A percentile compares a stretch with the other conserved stretches of the same genome.
Evolutionary conservation across 2,329 filamentous ascomycete genomes (phyloP).

Genomic region (Curvularia eragrostidis): DNA sequence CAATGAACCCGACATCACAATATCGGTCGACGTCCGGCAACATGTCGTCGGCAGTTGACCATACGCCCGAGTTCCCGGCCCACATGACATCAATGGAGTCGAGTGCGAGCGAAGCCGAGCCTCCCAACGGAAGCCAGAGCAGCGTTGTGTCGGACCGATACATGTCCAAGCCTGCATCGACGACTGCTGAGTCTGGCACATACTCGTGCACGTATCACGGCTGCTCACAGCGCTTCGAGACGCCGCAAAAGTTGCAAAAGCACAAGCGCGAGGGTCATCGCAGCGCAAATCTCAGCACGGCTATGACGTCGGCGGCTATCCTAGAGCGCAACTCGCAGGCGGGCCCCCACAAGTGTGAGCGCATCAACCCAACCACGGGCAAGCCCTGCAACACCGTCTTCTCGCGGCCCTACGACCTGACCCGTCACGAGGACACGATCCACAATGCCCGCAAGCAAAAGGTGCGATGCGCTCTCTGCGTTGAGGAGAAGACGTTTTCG

Average conservation of each 20-base stretch:
- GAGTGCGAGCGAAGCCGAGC: constrained; percentile 61
- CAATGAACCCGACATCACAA: constrained; percentile 43
- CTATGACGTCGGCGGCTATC: constrained; percentile 62
- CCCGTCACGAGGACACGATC: constrained; percentile 95
- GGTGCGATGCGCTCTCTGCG: constrained; percentile 89
- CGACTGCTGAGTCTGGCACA: constrained; percentile 79
- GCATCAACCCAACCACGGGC: constrained; percentile 91
- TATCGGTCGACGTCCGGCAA: constrained; percentile 42
- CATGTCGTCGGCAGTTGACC: constrained; percentile 46
- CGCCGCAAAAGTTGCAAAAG: constrained; percentile 84
- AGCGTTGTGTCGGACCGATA: constrained; percentile 41
- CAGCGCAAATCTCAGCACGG: constrained; percentile 50
- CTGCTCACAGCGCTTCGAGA: constrained; percentile 86
- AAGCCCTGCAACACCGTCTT: constrained; percentile 96
- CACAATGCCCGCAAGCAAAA: constrained; percentile 95
- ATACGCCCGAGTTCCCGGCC: constrained; percentile 65
- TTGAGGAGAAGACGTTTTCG: constrained; percentile 96
- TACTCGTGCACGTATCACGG: constrained; percentile 97
- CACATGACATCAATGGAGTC: constrained; percentile 68
- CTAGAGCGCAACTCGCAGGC: constrained; percentile 80
- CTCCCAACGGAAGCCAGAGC: constrained; percentile 52
- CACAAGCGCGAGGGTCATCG: constrained; percentile 95
- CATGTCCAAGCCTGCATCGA: constrained; percentile 64
- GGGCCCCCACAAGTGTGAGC: constrained; percentile 89
- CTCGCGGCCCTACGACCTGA: constrained; percentile 94